Base-by-base conservation (phyloP, 208 protist genomes). In the Crithidia expoeki region DNA sequence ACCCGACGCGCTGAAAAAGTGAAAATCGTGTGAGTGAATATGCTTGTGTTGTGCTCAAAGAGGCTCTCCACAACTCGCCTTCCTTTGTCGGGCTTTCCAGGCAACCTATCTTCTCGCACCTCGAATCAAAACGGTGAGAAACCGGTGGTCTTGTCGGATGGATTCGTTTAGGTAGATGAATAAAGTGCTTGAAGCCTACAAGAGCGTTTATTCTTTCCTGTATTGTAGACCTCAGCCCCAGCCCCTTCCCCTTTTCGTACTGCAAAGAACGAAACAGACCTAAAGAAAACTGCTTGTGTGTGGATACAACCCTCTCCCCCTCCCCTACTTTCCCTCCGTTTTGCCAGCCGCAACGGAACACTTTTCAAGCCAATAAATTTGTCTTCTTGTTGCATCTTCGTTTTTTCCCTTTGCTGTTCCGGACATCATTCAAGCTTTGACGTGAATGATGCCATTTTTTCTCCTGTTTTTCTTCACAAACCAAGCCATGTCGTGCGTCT, bases 1-100 rank as follows among this genome's bases (percentile, higher is more conserved):
- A 0, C 86, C 89, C 16, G 78, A 57, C 25, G 89, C 89, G 1
- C 69, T 94, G 36, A 89, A 80, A 59, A 74, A 78, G 34, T 89
- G n/a, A 74, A 82, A 3, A 19, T 9, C 2, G 7, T n/a, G 34
- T n/a, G 49, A 32, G 7, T 38, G 4, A 27, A 17, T 1, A 38
- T 70, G 12, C 3, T 5, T 7, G 9, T 30, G 6, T 33, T 30
- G 21, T 32, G 5, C 57, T 5, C 17, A 47, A 47, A 17, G 16
- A n/a, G 42, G 42, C 42, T 47, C n/a, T n/a, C n/a, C n/a, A n/a
- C n/a, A n/a, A n/a, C n/a, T n/a, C n/a, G n/a, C n/a, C n/a, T n/a
- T n/a, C n/a, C n/a, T n/a, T n/a, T n/a, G n/a, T n/a, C n/a, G n/a
- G 10, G 38, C 38, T 7, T 44, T 44, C 14, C 14, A 17, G 38